phyloP scores from a whole-genome alignment of 2,329 filamentous ascomycete species.

The Chrysoporthe deuterocubensis region DNA sequence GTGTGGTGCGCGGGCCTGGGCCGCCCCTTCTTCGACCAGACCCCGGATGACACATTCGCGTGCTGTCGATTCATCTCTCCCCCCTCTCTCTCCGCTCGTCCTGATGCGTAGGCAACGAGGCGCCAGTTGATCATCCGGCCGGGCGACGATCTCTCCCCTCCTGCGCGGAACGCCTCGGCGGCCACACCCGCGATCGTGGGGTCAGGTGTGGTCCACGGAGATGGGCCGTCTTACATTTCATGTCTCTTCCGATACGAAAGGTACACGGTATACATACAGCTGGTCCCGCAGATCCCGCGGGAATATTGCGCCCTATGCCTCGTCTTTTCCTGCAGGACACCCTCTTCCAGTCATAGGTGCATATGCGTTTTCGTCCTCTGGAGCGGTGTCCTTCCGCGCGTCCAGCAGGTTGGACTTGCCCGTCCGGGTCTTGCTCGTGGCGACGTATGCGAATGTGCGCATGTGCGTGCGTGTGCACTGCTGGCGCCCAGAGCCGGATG shows the following conservation, averaged over 20 bases:
- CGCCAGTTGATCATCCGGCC: not conserved
- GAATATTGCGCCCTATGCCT: not conserved
- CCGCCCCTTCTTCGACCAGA: not conserved
- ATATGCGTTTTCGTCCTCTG: no score
- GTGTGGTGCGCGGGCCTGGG: not conserved
- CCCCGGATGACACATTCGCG: not conserved
- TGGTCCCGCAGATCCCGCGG: no score
- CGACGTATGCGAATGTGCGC: no score
- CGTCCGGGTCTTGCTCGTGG: no score
- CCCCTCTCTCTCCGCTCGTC: not conserved
- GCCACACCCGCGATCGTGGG: slow-evolving; percentile 4
- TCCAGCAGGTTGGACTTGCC: no score
- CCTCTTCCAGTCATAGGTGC: no score
- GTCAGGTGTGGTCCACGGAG: slow-evolving; percentile 4
- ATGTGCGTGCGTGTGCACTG: no score
- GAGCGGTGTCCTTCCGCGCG: no score
- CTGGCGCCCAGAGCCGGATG: no score
- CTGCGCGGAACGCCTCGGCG: slow-evolving; percentile 6
- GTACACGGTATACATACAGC: not conserved
- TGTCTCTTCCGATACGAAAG: no score
- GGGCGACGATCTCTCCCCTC: not conserved
- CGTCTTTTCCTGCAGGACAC: not conserved
- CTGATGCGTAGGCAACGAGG: not conserved
- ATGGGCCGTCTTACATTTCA: not conserved
- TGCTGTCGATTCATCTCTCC: not conserved